Evolutionary conservation across 163 green algal species (phyloP), one percentile per base, ranked within the genome.

Genomic region (Coccomyxa subellipsoidea): DNA sequence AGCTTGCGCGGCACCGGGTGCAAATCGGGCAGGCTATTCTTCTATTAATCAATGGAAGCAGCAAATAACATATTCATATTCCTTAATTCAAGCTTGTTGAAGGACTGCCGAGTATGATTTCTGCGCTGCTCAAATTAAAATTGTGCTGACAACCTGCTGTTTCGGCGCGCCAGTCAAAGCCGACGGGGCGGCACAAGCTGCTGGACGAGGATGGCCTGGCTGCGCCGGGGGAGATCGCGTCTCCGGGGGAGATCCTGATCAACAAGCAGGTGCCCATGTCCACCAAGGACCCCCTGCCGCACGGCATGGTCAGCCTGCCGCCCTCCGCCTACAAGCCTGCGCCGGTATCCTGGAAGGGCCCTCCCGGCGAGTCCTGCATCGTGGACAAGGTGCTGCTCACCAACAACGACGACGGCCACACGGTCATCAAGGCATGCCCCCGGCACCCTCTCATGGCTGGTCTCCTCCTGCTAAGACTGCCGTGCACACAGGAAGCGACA

Each of bases 321-420:
- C 87, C 90, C 47, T 76, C 82, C 54, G 88, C 89, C 77, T 97
- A 94, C 88, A 87, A 91, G 78, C 84, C 88, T 38, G 88, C 85
- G 23, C 93, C 95, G 35, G 89, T 95, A 88, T 88, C 82, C 25
- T 98, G 94, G 90, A 98, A 98, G 90, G 94, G 94, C 40, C 91
- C 95, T 2, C 83, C 90, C 38, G 94, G 94, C 0, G 94, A 98
- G 89, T 91, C 88, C 38, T 95, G 87, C 80, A 88, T 98, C 6
- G 94, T 99, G 80, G 96, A 99, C 90, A 97, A 97, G 83, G 95
- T 98, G 31, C 85, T 98, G 87, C 87, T 99, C 15, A 98, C 96
- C 69, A 87, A 86, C 80, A 97, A 97, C 82, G 95, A 98, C 36
- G 94, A 97, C 73, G 87, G 86, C 80, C 81, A 92, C 32, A 89